Conservation (phyloP, 179 eudicot genomes). For the Carnegiea gigantea region DNA sequence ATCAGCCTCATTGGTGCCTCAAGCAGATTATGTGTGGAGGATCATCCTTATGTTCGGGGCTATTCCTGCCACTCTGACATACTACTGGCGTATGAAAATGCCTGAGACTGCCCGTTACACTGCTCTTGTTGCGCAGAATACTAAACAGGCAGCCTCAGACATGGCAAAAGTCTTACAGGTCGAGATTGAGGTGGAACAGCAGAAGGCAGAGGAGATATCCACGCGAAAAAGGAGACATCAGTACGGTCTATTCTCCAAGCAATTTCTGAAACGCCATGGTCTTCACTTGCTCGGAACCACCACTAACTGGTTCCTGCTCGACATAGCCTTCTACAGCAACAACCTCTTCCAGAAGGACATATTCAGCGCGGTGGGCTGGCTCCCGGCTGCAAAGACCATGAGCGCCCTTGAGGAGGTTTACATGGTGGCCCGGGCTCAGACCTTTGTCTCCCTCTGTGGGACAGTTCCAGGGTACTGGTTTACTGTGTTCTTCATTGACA, state of each 20-base stretch:
- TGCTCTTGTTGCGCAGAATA: conserved; percentile 21
- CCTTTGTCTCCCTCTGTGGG: conserved; percentile 27
- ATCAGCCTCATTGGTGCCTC: conserved; percentile 17
- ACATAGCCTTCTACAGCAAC: conserved; percentile 15
- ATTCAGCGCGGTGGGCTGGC: conserved; percentile 15
- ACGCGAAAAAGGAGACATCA: not conserved
- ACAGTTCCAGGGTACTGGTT: conserved; percentile 34
- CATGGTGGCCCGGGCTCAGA: conserved; percentile 17
- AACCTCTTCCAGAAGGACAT: conserved; percentile 28
- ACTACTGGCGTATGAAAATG: conserved; percentile 54
- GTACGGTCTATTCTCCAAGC: conserved; percentile 11
- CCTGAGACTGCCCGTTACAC: conserved; percentile 51
- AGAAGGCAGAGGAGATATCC: not conserved
- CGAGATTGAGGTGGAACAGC: conserved; percentile 15
- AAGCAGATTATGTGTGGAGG: conserved; percentile 49
- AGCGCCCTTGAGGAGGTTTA: conserved; percentile 20
- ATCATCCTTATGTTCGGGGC: conserved; percentile 53
- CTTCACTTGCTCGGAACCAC: conserved; percentile 23
- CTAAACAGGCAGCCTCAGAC: conserved; percentile 19
- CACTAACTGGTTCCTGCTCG: conserved; percentile 23
- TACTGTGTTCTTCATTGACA: conserved; percentile 24
- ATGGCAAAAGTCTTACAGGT: conserved; percentile 20
- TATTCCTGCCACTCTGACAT: conserved; percentile 44
- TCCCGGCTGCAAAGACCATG: conserved; percentile 7
- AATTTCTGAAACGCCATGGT: conserved; percentile 10